Percentiles rank a stretch among this genome's conserved stretches.
Evolutionary conservation across 2,329 filamentous ascomycete species (phyloP).

Genomic region (Colletotrichum limetticola): DNA sequence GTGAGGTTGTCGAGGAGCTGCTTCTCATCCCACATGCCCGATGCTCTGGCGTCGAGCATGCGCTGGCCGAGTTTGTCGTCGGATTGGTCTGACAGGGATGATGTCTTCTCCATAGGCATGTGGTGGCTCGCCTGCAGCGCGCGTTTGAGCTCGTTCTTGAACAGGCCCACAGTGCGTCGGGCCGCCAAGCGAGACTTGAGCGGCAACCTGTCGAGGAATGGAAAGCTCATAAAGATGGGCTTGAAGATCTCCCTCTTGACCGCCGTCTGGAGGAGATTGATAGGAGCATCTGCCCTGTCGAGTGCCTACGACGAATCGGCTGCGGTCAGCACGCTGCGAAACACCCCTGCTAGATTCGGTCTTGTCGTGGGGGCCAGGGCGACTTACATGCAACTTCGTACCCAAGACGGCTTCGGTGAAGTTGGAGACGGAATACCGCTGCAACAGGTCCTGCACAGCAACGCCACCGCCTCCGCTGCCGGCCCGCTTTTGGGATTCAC

Average conservation of each 20-base stretch:
- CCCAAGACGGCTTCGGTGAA: conserved; percentile 45
- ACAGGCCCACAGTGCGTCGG: conserved; percentile 39
- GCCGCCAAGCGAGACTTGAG: conserved; percentile 42
- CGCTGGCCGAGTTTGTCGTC: conserved; percentile 34
- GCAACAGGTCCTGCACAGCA: conserved; percentile 45
- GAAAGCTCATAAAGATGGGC: conserved; percentile 48
- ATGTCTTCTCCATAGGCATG: not conserved
- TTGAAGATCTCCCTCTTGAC: conserved; percentile 48
- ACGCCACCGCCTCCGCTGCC: conserved; percentile 39
- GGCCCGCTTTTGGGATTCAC: conserved; percentile 40
- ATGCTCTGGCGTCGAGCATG: conserved; percentile 38
- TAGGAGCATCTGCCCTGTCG: conserved; percentile 35
- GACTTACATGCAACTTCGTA: conserved; percentile 39
- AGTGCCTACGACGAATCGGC: conserved; percentile 38
- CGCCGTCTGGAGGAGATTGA: conserved; percentile 40
- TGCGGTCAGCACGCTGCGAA: conserved; percentile 9
- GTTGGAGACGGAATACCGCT: conserved; percentile 50
- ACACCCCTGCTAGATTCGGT: not conserved
- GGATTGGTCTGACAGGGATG: not conserved
- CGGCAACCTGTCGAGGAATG: conserved; percentile 41
- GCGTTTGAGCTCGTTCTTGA: conserved; percentile 40
- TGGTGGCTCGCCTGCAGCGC: conserved; percentile 24
- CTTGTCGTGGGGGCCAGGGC: not conserved
- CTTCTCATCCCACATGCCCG: conserved; percentile 42
- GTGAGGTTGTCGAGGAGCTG: conserved; percentile 53